phyloP scores from a whole-genome alignment of 257 asterid genomes.

The Asclepias syriaca region DNA sequence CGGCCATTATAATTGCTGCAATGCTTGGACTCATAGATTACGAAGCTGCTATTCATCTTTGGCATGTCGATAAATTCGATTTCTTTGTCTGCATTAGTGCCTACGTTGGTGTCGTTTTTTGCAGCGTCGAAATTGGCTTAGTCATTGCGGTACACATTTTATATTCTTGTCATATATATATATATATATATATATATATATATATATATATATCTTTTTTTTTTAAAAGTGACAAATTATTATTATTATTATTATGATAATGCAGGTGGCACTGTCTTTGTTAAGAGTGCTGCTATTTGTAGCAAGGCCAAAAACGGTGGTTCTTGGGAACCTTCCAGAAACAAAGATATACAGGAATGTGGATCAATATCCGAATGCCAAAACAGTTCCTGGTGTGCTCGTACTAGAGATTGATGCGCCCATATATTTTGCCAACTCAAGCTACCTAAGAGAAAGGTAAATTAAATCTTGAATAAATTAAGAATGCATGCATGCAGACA shows the following conservation, averaged over 20 bases:
- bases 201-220: too few relatives aligned
- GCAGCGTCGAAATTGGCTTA: slow-evolving; percentile 67
- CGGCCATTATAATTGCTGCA: slow-evolving; percentile 79
- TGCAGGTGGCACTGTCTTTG: slow-evolving; percentile 69
- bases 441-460: slow-evolving; percentile 93
- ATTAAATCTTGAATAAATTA: too few relatives aligned
- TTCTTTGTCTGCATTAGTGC: slow-evolving; percentile 84
- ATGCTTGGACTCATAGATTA: slow-evolving; percentile 96
- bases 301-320: slow-evolving; percentile 74
- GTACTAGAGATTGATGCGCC: slow-evolving; percentile 89
- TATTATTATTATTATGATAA: too few relatives aligned
- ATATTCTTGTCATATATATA: neutral
- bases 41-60: slow-evolving; percentile 81
- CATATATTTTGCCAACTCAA: slow-evolving; percentile 79
- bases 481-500: too few relatives aligned
- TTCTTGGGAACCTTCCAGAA: slow-evolving; percentile 80
- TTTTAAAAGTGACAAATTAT: too few relatives aligned
- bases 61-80: slow-evolving; percentile 84
- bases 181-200: too few relatives aligned
- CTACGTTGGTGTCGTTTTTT: slow-evolving; percentile 74
- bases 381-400: slow-evolving; percentile 57
- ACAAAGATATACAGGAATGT: slow-evolving; percentile 66
- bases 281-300: slow-evolving; percentile 71
- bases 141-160: slow-evolving; percentile 44
- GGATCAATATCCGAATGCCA: slow-evolving; percentile 65